Base-by-base conservation (phyloP, 768 basidiomycete species). In the Hygrocybe punicea region DNA sequence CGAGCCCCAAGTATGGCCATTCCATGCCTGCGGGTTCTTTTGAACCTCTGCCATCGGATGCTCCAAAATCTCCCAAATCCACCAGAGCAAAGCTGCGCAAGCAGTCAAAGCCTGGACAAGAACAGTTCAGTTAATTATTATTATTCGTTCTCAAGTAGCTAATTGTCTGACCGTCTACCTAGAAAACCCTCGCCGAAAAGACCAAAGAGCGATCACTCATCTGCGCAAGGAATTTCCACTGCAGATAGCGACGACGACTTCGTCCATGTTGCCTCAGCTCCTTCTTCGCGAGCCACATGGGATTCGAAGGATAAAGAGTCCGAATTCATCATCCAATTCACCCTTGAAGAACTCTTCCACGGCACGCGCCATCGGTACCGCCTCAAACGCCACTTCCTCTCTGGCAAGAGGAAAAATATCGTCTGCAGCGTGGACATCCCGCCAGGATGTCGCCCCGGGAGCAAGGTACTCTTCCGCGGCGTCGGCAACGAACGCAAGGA, bases 401-500 rank as follows among this genome's bases (percentile, higher is more conserved):
- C 76, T 14, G 78, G 77, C 4, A 72, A 67, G 65, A 79, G 70
- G 21, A 76, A 79, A 59, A 65, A 76, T 40, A 75, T 81, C n/a
- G 72, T 82, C 52, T 70, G 84, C 51, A 75, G 80, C 51, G 68
- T 86, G 36, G 69, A 73, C 46, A 73, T 86, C n/a, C 76, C 81
- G 58, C 74, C 81, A 39, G 83, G 84, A 4, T 81, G 79, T 70
- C 77, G 73, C 37, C 73, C 69, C 17, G 84, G 84, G 14, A 81
- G 82, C 21, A 77, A 80, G 60, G 79, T 86, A 44, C 64, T 80
- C 35, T 79, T 82, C 50, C 71, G 76, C 6, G 73, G 76, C 10
- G 77, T 74, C 5, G 85, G 85, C 24, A 83, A 86, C 67, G 82
- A 87, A 61, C 74, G 80, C 53, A 72, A 72, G 62, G 80, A 83